Evolutionary conservation across 2,329 filamentous ascomycete species (phyloP).

Genomic region (Talaromyces verruculosus): DNA sequence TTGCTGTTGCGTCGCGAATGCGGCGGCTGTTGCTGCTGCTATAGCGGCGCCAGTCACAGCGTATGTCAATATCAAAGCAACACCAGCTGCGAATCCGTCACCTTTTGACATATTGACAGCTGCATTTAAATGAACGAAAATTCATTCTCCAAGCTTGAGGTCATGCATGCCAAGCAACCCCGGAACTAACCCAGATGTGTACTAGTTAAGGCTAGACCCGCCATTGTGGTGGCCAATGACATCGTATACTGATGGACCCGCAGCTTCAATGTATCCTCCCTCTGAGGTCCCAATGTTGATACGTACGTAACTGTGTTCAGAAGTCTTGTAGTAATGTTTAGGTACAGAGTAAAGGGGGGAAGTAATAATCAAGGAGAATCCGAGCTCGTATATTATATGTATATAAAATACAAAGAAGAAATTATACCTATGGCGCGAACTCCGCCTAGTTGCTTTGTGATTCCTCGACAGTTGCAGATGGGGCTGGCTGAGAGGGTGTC

Average conservation of each 20-base stretch:
- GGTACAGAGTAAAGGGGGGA: background rate
- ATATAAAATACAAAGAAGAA: constrained; percentile 10
- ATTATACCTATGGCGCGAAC: background rate
- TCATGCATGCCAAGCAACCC: constrained; percentile 2
- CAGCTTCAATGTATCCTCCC: no score
- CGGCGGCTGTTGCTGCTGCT: background rate
- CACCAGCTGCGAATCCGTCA: background rate
- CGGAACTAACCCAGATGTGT: background rate
- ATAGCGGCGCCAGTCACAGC: background rate
- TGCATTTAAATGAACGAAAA: no score
- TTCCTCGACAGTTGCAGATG: constrained; percentile 28
- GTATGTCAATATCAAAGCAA: background rate
- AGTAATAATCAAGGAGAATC: background rate
- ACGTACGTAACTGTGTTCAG: background rate
- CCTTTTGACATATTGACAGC: background rate
- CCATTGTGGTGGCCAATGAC: background rate
- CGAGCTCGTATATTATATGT: background rate
- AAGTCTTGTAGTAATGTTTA: background rate
- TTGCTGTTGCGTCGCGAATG: background rate
- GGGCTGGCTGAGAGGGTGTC: constrained; percentile 31
- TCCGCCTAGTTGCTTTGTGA: constrained; percentile 21
- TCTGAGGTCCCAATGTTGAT: background rate
- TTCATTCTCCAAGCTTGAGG: background rate
- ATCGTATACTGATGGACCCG: no score
- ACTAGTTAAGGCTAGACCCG: background rate